Evolutionary conservation across 305 asterid genomes (phyloP).

Genomic region (Stenogyne calaminthoides): DNA sequence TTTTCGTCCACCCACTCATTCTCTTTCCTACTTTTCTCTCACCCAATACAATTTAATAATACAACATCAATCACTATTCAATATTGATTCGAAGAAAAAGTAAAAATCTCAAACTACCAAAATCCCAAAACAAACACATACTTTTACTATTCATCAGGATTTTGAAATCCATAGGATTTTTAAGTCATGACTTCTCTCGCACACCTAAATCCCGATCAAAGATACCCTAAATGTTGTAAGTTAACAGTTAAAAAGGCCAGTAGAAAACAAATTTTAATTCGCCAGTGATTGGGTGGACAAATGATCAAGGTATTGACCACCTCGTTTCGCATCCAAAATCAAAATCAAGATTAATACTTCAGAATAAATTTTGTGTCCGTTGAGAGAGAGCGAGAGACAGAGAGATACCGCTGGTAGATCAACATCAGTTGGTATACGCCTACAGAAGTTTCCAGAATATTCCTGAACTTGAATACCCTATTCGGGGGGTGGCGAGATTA

Average conservation of each 20-base stretch:
- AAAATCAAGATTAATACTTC: constrained; percentile 13
- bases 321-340: constrained; percentile 4
- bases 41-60: no score
- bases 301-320: constrained; percentile 1
- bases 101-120: no score
- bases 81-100: no score
- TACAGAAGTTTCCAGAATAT: constrained; percentile 89
- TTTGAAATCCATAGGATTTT: no score
- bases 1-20: no score
- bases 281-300: neutral
- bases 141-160: no score
- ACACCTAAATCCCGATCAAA: no score
- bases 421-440: constrained; percentile 93
- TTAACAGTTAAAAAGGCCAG: neutral
- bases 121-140: no score
- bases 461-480: constrained; percentile 99
- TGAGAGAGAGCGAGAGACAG: constrained; percentile 40
- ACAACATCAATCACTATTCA: no score
- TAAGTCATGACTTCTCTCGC: no score
- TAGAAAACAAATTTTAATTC: neutral
- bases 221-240: neutral
- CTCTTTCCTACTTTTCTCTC: no score
- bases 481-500: constrained; percentile 20
- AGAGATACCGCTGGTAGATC: constrained; percentile 85
- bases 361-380: constrained; percentile 17